Evolutionary conservation across 192 early-diverging fungal genomes (phyloP).

Genomic region (Coemansia asiatica): DNA sequence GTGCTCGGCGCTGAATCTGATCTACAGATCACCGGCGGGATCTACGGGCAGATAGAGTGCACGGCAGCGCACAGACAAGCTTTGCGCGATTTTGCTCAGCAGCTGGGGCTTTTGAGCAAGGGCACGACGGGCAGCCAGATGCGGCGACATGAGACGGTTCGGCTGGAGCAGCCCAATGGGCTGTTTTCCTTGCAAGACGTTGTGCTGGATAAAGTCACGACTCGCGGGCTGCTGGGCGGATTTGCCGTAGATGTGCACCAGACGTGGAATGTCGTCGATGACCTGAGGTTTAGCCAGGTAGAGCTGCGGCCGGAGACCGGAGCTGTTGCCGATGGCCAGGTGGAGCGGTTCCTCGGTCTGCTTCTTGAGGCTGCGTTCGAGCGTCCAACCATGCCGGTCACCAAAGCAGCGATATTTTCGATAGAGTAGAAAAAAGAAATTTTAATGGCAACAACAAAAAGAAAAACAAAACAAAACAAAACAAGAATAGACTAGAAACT

Average conservation of each 20-base stretch:
- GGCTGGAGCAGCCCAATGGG: slow-evolving; percentile 4
- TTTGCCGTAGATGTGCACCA: slow-evolving; percentile 21
- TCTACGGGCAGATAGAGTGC: slow-evolving; percentile 10
- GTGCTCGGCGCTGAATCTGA: slow-evolving; percentile 35
- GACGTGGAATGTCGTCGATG: slow-evolving; percentile 39
- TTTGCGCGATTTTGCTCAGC: slow-evolving; percentile 9
- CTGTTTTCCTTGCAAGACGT: slow-evolving; percentile 19
- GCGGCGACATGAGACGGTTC: slow-evolving; percentile 21
- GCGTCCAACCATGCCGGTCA: neutral
- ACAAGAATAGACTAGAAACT: neutral
- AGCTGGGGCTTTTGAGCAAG: slow-evolving; percentile 8
- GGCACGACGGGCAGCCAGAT: neutral
- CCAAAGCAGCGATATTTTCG: neutral
- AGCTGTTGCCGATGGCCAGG: neutral
- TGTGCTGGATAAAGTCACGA: slow-evolving; percentile 26
- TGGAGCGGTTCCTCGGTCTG: neutral
- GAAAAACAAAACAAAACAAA: neutral
- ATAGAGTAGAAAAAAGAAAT: neutral
- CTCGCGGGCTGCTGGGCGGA: slow-evolving; percentile 4
- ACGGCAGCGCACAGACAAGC: neutral
- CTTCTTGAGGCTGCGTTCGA: slow-evolving; percentile 7
- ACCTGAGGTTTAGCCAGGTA: slow-evolving; percentile 31
- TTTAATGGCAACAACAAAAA: neutral
- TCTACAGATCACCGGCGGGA: slow-evolving; percentile 11
- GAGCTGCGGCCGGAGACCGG: slow-evolving; percentile 23